phyloP scores from a whole-genome alignment of 495 filamentous ascomycete species.

The Penicillium angulare region DNA sequence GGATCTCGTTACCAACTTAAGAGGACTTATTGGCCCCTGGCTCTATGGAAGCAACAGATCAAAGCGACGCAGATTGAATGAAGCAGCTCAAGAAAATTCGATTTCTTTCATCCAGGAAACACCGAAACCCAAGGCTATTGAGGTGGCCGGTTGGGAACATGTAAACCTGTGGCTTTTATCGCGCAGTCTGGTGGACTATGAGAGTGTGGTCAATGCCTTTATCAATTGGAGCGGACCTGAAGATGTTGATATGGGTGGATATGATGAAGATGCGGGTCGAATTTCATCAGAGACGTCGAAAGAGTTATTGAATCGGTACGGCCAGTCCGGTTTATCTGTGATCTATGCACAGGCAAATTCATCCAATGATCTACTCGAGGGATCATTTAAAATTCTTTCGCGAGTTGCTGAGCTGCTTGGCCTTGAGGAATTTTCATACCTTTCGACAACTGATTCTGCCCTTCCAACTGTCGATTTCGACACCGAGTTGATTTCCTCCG shows the following conservation, averaged over 20 bases:
- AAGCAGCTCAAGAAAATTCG: conserved; percentile 28
- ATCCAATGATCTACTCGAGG: conserved; percentile 56
- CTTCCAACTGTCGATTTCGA: conserved; percentile 37
- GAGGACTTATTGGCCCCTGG: conserved; percentile 79
- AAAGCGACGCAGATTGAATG: conserved; percentile 54
- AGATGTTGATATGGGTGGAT: conserved; percentile 77
- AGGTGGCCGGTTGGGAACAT: conserved; percentile 63
- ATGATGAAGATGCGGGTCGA: conserved; percentile 46
- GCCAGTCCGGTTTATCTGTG: conserved; percentile 68
- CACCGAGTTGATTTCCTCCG: conserved; percentile 36
- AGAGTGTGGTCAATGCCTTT: conserved; percentile 57
- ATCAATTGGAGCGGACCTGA: conserved; percentile 77
- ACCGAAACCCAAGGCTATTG: conserved; percentile 16
- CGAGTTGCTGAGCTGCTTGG: conserved; percentile 60
- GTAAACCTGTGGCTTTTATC: conserved; percentile 80
- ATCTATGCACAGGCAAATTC: conserved; percentile 67
- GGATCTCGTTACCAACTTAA: conserved; percentile 66
- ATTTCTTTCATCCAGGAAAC: conserved; percentile 27
- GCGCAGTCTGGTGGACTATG: conserved; percentile 49
- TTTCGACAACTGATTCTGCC: conserved; percentile 21
- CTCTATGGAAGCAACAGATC: conserved; percentile 67
- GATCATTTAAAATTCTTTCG: conserved; percentile 59
- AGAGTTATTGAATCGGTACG: conserved; percentile 61
- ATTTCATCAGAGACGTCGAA: conserved; percentile 51
- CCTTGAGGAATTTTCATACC: conserved; percentile 50